phyloP scores from a whole-genome alignment of 2,329 filamentous ascomycete species.

The Pyrenochaeta sp. region DNA sequence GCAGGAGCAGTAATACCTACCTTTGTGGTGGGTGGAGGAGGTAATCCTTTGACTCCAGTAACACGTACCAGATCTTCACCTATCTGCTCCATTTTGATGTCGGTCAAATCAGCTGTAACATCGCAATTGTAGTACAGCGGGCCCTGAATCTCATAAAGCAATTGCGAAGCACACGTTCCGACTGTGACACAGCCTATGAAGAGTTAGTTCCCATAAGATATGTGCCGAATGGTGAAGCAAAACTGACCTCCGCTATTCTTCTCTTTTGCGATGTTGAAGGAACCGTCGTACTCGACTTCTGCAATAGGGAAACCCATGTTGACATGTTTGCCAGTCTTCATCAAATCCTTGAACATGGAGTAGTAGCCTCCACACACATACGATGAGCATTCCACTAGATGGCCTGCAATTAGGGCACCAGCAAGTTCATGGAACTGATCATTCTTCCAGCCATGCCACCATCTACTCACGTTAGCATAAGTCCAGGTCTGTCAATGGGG shows the following conservation, averaged over 20 bases:
- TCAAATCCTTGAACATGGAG: constrained; percentile 48
- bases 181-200: constrained; percentile 42
- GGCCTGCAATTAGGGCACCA: constrained; percentile 48
- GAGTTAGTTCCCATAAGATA: neutral
- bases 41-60: constrained; percentile 48
- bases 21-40: constrained; percentile 60
- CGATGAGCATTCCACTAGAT: constrained; percentile 50
- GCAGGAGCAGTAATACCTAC: constrained; percentile 32
- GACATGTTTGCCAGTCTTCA: constrained; percentile 43
- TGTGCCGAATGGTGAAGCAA: accelerated
- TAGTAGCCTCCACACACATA: constrained; percentile 40
- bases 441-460: constrained; percentile 61
- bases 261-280: constrained; percentile 40
- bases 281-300: constrained; percentile 26
- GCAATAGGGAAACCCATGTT: constrained; percentile 42
- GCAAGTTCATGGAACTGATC: constrained; percentile 44
- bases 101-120: constrained; percentile 29
- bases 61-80: constrained; percentile 53
- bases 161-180: constrained; percentile 60
- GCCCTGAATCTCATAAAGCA: constrained; percentile 53
- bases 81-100: constrained; percentile 47
- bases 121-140: constrained; percentile 59
- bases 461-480: constrained; percentile 49
- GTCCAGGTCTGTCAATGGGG: neutral
- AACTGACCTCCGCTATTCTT: constrained; percentile 38